Percentiles rank a stretch among this genome's conserved stretches.
These are phyloP conservation scores for Isoetes taiwanensis DNA, from an alignment of 75 land plant species.

Conservation along the genomic window DNA sequence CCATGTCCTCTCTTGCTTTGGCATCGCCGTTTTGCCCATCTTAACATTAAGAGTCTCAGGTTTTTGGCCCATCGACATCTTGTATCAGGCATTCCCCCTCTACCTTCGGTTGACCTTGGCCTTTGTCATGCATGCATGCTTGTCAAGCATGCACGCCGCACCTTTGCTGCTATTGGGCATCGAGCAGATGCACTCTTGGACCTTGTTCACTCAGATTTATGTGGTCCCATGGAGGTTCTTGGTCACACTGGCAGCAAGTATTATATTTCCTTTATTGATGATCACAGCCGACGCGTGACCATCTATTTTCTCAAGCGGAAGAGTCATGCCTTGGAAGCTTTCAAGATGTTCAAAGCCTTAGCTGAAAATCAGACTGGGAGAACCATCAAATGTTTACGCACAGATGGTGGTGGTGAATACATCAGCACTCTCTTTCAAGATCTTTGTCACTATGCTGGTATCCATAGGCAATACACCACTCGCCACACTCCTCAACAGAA, in stretches of 20 bases:
- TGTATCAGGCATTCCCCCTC: too few relatives aligned
- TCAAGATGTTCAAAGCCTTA: slow-evolving; percentile 5
- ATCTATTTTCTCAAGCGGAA: slow-evolving; percentile 17
- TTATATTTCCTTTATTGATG: slow-evolving; percentile 17
- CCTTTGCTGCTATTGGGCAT: neutral
- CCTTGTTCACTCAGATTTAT: neutral
- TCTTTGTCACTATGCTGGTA: too few relatives aligned
- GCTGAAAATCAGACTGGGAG: slow-evolving; percentile 12
- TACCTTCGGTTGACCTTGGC: too few relatives aligned
- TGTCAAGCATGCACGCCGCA: neutral
- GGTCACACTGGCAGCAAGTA: neutral
- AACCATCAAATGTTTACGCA: slow-evolving; percentile 8
- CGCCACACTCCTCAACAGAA: too few relatives aligned
- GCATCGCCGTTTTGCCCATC: too few relatives aligned
- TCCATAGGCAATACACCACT: too few relatives aligned
- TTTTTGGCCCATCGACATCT: too few relatives aligned
- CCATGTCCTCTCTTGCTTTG: too few relatives aligned
- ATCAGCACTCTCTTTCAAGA: too few relatives aligned
- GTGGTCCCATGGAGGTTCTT: neutral
- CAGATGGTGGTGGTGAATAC: slow-evolving; percentile 25
- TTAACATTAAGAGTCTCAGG: too few relatives aligned
- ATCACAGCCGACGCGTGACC: slow-evolving; percentile 7
- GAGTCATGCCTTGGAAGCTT: slow-evolving; percentile 9
- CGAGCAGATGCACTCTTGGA: neutral
- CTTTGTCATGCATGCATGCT: neutral